phyloP scores from a whole-genome alignment of 2,329 filamentous ascomycete genomes.

The Shiraia sp. region DNA sequence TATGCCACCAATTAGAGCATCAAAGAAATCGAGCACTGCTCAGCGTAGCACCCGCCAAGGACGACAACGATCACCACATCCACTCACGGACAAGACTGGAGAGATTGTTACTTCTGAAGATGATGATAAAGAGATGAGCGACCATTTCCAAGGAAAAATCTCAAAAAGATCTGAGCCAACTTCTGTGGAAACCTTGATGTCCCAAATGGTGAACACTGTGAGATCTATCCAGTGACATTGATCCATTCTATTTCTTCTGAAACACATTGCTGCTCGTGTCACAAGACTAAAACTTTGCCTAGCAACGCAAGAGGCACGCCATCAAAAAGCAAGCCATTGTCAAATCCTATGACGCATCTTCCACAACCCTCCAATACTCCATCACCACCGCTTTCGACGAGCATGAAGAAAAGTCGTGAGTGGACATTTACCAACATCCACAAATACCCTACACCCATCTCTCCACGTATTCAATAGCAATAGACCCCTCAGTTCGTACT shows the following conservation, averaged over 20 bases:
- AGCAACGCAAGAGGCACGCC: conserved; percentile 35
- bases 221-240: neutral
- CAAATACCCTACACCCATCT: neutral
- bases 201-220: too few species aligned
- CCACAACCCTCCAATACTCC: conserved; percentile 10
- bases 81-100: neutral
- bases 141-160: conserved; percentile 7
- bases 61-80: conserved; percentile 8
- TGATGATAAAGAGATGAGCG: conserved; percentile 7
- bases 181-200: neutral
- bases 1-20: too few species aligned
- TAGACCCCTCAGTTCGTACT: neutral
- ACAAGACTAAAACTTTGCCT: conserved; percentile 1
- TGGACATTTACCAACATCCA: conserved; percentile 1
- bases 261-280: too few species aligned
- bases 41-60: conserved; percentile 8
- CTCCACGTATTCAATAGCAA: neutral
- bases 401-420: conserved; percentile 35
- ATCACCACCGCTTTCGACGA: conserved; percentile 30
- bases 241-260: too few species aligned
- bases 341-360: conserved; percentile 20
- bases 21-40: too few species aligned
- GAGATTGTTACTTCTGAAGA: neutral
- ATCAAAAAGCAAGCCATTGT: conserved; percentile 21
- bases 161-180: conserved; percentile 3